phyloP scores from a whole-genome alignment of 2,329 filamentous ascomycete genomes.

The Corinectria fuckeliana region DNA sequence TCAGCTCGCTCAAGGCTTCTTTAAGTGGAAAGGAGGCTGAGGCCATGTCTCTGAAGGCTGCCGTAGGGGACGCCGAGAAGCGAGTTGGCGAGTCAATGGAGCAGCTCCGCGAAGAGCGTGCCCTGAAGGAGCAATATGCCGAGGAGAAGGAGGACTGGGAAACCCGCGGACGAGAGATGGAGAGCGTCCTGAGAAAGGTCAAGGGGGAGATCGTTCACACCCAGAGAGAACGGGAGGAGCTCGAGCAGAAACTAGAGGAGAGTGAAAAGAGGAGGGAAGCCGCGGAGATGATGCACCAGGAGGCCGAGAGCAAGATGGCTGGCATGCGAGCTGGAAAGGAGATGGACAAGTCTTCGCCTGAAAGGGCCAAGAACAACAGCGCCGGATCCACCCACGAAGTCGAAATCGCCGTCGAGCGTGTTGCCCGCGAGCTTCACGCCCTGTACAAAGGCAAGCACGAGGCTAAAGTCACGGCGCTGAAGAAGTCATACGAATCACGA shows the following conservation, averaged over 20 bases:
- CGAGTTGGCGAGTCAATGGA: slow-evolving; percentile 88
- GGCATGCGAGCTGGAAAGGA: slow-evolving; percentile 71
- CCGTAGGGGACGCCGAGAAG: slow-evolving; percentile 88
- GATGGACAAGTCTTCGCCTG: slow-evolving; percentile 47
- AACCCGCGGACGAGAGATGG: slow-evolving; percentile 83
- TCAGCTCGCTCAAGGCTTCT: slow-evolving; percentile 91
- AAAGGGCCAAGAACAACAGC: slow-evolving; percentile 45
- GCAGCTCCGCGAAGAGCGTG: slow-evolving; percentile 78
- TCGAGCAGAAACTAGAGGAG: slow-evolving; percentile 78
- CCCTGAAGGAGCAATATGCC: slow-evolving; percentile 72
- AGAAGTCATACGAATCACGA: slow-evolving; percentile 81
- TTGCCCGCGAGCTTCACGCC: slow-evolving; percentile 90
- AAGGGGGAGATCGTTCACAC: slow-evolving; percentile 80
- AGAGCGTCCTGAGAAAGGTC: slow-evolving; percentile 78
- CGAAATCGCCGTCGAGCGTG: slow-evolving; percentile 85
- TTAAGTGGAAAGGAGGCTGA: slow-evolving; percentile 94
- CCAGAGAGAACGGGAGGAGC: slow-evolving; percentile 81
- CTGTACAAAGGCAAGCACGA: slow-evolving; percentile 98
- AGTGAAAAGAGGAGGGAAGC: slow-evolving; percentile 76
- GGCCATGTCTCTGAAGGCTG: slow-evolving; percentile 83
- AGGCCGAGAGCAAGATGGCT: slow-evolving; percentile 77
- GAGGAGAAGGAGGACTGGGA: slow-evolving; percentile 85
- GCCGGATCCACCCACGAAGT: slow-evolving; percentile 64
- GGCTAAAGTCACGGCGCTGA: slow-evolving; percentile 90
- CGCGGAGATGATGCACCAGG: slow-evolving; percentile 76